Base-by-base conservation (phyloP, 495 filamentous ascomycete genomes). In the Aspergillus campestris region DNA sequence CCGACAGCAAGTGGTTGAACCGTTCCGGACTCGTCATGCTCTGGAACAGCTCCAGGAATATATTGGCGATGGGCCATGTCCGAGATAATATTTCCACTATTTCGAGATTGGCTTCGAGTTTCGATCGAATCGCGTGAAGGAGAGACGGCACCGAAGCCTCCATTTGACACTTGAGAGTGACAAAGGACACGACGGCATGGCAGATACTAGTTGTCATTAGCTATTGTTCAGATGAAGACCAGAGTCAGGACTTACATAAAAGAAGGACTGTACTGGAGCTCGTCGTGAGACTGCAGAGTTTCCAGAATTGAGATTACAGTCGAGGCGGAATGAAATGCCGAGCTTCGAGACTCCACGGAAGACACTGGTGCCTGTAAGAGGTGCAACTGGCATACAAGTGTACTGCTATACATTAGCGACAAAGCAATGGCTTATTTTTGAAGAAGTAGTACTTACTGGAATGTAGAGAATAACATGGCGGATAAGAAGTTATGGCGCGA, bases 271-370 rank as follows among this genome's bases (percentile, higher is more conserved):
- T 81, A 94, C 31, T 79, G 78, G 8, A 94, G 71, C 58, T 94
- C 75, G 39, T 84, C 76, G 51, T 89, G 85, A 3, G 76, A 74
- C 15, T 79, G 74, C 8, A 94, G 68, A 44, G 86, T 87, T 56
- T 92, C 87, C 43, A 91, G 81, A 50, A 94, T 94, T 4, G 84
- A 87, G 0, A 87, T 94, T 38, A 94, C 88, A 75, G 89, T 91
- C 3, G 73, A 82, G 5, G 88, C 89, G 27, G 88, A 88, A 59
- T 91, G 85, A 57, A 92, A 94, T 11, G 88, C 89, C 49, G 94
- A 94, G 49, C 80, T 88, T n/a, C 87, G 73, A 3, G 86, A 89
- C 9, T 87, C 84, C 56, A 91, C 66, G 6, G 74, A 75, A 31
- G 80, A 77, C 7, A 86, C 84, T 3, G 89, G 87, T 83, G 91